Percentiles rank a stretch among this genome's conserved stretches.
Evolutionary conservation across 495 filamentous ascomycete species (phyloP).

Genomic region (Penicillium nucicola): DNA sequence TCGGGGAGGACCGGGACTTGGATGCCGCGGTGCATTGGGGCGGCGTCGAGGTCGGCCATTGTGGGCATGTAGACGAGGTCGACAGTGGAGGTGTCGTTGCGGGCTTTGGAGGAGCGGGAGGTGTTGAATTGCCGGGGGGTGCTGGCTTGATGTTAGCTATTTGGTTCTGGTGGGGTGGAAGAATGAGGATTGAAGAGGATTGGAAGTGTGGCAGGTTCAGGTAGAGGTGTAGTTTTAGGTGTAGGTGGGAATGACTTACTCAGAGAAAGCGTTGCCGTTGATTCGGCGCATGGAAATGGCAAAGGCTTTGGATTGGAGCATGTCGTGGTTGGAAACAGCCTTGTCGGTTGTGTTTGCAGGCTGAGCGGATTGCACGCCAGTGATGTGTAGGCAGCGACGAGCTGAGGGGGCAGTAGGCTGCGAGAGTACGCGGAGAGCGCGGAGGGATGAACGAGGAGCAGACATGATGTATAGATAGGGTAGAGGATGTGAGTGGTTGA

Average conservation of each 20-base stretch:
- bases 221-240: background rate
- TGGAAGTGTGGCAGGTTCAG: background rate
- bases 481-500: background rate
- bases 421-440: conserved; percentile 46
- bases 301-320: conserved; percentile 51
- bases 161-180: background rate
- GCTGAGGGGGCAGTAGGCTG: conserved; percentile 34
- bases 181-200: background rate
- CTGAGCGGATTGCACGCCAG: conserved; percentile 49
- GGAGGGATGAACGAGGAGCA: conserved; percentile 49
- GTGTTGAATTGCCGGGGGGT: conserved; percentile 57
- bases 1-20: conserved; percentile 56
- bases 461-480: conserved; percentile 37
- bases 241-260: conserved; percentile 26
- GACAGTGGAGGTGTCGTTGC: conserved; percentile 58
- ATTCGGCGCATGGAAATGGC: conserved; percentile 51
- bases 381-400: conserved; percentile 53
- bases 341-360: conserved; percentile 33
- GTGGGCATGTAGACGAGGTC: conserved; percentile 63
- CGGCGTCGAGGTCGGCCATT: conserved; percentile 39
- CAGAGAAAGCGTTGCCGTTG: conserved; percentile 37
- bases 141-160: conserved; percentile 23
- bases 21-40: conserved; percentile 23
- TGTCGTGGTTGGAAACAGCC: conserved; percentile 50
- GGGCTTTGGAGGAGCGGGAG: conserved; percentile 50